Base-by-base conservation (phyloP, 495 filamentous ascomycete species). In the Hyaloscypha variabilis region DNA sequence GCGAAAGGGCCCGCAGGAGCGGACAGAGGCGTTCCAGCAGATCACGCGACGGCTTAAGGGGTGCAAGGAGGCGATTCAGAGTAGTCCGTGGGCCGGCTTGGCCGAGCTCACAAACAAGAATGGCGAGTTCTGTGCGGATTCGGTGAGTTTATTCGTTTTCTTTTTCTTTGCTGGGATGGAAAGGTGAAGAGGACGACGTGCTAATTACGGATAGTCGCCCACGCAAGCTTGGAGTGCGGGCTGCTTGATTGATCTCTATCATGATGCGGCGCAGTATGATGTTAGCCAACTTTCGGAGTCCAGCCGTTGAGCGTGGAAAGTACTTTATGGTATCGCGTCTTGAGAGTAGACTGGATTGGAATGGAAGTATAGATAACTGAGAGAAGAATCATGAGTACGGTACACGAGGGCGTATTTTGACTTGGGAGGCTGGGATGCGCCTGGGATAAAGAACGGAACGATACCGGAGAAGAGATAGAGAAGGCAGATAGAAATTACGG, bases 201-300 rank as follows among this genome's bases (percentile, higher is more conserved):
- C 57, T 59, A 46, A 59, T 30, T 28, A 46, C 10, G 21, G 6
- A 30, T 8, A 91, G 88, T 94, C 88, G 30, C 95, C 95, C 19
- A 97, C 94, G 2, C 95, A 99, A 73, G 89, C 94, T 11, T 99
- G 95, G 95, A 96, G 92, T 24, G 88, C 96, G 0, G 89, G 91
- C 10, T 98, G 95, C 73, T 77, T 98, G 69, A 90, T 99, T 70
- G 95, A 99, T 77, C 72, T 99, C 52, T 98, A 95, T 74, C 91
- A 96, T 76, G 95, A 99, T 75, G 93, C 93, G 46, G 85, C 78
- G 21, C 65, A 72, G 39, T 74, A 74, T 63, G 70, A 72, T 57
- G 39, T 46, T 46, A 46, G 39, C 17, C 39, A 46, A 19, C 19
- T 46, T 10, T 46, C 39, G 39, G 39, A 46, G 39, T 34, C 31